These are phyloP conservation scores for Arctostaphylos glauca DNA, from an alignment of 148 eudicot species.

Conservation along the genomic window DNA sequence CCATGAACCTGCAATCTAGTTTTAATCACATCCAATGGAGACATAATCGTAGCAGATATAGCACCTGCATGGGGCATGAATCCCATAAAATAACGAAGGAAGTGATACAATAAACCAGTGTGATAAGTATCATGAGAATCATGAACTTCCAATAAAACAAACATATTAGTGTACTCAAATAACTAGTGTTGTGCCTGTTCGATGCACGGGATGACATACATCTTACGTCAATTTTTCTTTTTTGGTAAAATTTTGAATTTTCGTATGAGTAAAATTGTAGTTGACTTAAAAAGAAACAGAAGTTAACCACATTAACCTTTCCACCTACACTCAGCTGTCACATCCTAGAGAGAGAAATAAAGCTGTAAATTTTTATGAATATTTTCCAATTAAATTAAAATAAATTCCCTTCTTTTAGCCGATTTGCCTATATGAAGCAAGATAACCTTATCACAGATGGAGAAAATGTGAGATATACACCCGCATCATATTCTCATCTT, in stretches of 20 bases:
- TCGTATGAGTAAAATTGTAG: not conserved
- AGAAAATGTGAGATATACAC: not conserved
- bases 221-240: not conserved
- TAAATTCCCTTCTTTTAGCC: not conserved
- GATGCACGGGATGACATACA: not conserved
- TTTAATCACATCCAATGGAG: constrained; percentile 92
- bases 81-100: not conserved
- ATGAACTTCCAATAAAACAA: not conserved
- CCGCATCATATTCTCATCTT: not conserved
- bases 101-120: not conserved
- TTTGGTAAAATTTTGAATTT: not conserved
- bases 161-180: not conserved
- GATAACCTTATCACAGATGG: not conserved
- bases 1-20: constrained; percentile 91
- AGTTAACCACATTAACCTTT: not conserved
- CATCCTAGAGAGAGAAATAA: not conserved
- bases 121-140: not conserved
- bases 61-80: constrained; percentile 48
- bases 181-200: not conserved
- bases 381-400: not conserved
- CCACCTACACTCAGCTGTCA: not conserved
- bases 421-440: not conserved
- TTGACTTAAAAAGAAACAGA: not conserved
- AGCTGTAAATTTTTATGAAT: not conserved
- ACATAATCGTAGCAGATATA: constrained; percentile 80